Percentiles rank a stretch among this genome's conserved stretches.
These are phyloP conservation scores for Verticillium nonalfalfae DNA, from an alignment of 2,329 filamentous ascomycete genomes.

Conservation along the genomic window DNA sequence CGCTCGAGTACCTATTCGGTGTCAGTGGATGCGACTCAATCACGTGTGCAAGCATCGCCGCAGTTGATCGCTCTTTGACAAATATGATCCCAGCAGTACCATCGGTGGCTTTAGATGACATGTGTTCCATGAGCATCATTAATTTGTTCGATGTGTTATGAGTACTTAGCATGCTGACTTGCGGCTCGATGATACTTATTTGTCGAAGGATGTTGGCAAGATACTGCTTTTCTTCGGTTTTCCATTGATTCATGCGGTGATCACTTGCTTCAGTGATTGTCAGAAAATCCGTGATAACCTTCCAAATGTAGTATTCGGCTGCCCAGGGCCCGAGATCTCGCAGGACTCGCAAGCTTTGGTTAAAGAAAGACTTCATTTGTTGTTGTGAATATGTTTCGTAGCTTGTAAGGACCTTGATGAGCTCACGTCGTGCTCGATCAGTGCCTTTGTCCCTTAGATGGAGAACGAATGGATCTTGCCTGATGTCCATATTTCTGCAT, in stretches of 20 bases:
- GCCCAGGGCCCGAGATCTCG: constrained; percentile 62
- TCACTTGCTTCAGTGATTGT: constrained; percentile 13
- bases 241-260: constrained; percentile 31
- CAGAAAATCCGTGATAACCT: constrained; percentile 32
- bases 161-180: constrained; percentile 9
- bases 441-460: constrained; percentile 34
- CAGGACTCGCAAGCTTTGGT: constrained; percentile 42
- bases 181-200: constrained; percentile 20
- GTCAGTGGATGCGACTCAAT: constrained; percentile 45
- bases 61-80: constrained; percentile 55
- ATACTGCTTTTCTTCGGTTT: constrained; percentile 47
- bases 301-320: constrained; percentile 57
- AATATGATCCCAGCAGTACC: constrained; percentile 58
- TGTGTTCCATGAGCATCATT: constrained; percentile 41
- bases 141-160: constrained; percentile 51
- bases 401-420: constrained; percentile 32
- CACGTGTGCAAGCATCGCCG: constrained; percentile 52
- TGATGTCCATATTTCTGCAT: constrained; percentile 43
- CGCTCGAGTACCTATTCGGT: constrained; percentile 32
- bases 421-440: constrained; percentile 28
- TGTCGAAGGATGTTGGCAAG: constrained; percentile 38
- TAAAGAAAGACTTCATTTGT: constrained; percentile 50
- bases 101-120: constrained; percentile 32
- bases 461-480: constrained; percentile 54
- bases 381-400: constrained; percentile 44